phyloP scores from a whole-genome alignment of 495 filamentous ascomycete genomes.

The Parachaetomium inaequale region DNA sequence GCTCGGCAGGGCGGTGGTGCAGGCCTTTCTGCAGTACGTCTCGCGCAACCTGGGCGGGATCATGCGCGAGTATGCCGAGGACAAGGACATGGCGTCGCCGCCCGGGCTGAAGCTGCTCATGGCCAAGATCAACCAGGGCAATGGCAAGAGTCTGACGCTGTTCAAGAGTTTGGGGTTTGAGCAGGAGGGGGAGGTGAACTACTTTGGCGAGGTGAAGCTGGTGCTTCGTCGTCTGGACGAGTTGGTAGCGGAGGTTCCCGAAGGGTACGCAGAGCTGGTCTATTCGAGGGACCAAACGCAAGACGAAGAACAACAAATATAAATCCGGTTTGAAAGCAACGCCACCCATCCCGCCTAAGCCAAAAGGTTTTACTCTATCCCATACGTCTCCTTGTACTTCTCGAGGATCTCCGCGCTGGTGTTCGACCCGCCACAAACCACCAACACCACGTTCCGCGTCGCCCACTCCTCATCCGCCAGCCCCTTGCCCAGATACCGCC shows the following conservation, averaged over 20 bases:
- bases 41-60: conserved; percentile 47
- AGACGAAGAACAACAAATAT: not conserved
- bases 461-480: conserved; percentile 50
- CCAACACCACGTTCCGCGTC: conserved; percentile 70
- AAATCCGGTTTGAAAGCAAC: not conserved
- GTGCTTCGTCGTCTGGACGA: conserved; percentile 31
- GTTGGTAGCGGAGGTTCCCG: conserved; percentile 3
- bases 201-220: conserved; percentile 50
- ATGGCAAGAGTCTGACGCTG: conserved; percentile 40
- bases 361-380: conserved; percentile 15
- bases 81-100: conserved; percentile 8
- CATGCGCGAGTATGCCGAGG: conserved; percentile 53
- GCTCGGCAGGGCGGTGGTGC: conserved; percentile 61
- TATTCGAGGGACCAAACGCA: conserved; percentile 20
- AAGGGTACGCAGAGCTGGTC: conserved; percentile 28
- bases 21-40: conserved; percentile 66
- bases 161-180: conserved; percentile 47
- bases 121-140: conserved; percentile 45
- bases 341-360: not conserved
- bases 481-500: conserved; percentile 56
- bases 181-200: conserved; percentile 44
- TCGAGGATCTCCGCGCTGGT: conserved; percentile 64
- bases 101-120: conserved; percentile 36
- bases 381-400: conserved; percentile 59
- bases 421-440: conserved; percentile 83